A percentile compares a stretch with the other conserved stretches of the same genome.
Evolutionary conservation across 169 alveolate genomes (phyloP).

Genomic region (Besnoitia besnoiti): DNA sequence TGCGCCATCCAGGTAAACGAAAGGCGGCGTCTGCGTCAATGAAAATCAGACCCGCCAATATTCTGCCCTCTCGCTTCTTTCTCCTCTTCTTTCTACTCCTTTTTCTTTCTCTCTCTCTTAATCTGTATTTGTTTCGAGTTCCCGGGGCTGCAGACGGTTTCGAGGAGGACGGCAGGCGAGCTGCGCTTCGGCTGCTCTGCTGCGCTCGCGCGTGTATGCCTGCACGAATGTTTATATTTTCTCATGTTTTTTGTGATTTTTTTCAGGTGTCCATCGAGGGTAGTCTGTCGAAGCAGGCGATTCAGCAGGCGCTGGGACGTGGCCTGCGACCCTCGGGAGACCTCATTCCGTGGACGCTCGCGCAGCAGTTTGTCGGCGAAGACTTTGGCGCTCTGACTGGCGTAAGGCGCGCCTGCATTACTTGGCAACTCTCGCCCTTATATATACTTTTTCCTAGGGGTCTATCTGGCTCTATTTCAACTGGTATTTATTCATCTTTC

Average conservation of each 20-base stretch:
- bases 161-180: no score
- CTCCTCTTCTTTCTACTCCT: no score
- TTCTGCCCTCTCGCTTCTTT: not conserved
- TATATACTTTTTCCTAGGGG: no score
- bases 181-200: not conserved
- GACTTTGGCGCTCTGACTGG: constrained; percentile 88
- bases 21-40: no score
- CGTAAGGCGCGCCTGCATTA: no score
- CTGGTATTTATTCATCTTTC: no score
- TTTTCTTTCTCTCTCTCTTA: no score
- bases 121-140: no score
- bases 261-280: constrained; percentile 72
- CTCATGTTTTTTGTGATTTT: not conserved
- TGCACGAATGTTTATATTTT: not conserved
- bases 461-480: no score
- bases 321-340: constrained; percentile 94
- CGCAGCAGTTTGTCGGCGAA: constrained; percentile 95
- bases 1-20: constrained; percentile 85
- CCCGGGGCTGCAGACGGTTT: no score
- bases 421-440: no score
- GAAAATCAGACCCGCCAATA: not conserved
- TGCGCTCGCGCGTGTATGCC: not conserved
- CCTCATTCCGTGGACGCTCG: constrained; percentile 97
- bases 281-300: constrained; percentile 45
- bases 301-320: constrained; percentile 69